phyloP scores from a whole-genome alignment of 306 rosid species.

The Mucuna pruriens region DNA sequence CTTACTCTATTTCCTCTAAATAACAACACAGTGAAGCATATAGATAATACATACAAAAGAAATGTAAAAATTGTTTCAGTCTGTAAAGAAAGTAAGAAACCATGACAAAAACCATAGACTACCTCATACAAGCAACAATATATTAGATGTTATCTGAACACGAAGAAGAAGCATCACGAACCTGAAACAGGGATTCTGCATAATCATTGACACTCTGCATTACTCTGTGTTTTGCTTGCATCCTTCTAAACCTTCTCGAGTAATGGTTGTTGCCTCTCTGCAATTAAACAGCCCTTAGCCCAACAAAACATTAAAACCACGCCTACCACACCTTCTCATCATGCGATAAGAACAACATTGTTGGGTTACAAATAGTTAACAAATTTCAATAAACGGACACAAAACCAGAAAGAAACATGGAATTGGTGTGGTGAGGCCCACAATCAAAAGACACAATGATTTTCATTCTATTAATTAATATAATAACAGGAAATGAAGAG shows the following conservation, averaged over 20 bases:
- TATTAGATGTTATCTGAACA: neutral
- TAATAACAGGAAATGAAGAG: neutral
- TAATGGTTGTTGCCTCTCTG: conserved; percentile 57
- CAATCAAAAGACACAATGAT: neutral
- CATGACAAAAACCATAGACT: neutral
- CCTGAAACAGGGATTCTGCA: conserved; percentile 84
- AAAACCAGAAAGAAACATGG: neutral
- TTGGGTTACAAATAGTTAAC: neutral
- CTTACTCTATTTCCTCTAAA: neutral
- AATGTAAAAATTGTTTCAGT: neutral
- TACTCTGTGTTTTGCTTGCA: conserved; percentile 53
- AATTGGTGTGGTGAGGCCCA: conserved; percentile 6
- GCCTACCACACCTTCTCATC: neutral
- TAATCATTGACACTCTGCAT: conserved; percentile 59
- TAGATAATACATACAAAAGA: neutral
- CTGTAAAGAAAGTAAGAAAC: neutral
- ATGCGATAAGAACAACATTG: neutral
- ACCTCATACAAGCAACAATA: neutral
- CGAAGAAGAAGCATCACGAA: conserved; percentile 27
- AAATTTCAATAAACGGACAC: neutral
- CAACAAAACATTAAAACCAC: neutral
- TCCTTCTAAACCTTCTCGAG: conserved; percentile 57
- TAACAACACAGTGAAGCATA: neutral
- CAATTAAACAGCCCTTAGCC: conserved; percentile 35
- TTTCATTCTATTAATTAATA: neutral